Percentiles rank a stretch among this genome's conserved stretches.
These are phyloP conservation scores for Solanum appendiculatum DNA, from an alignment of 257 asterid species.

Conservation along the genomic window DNA sequence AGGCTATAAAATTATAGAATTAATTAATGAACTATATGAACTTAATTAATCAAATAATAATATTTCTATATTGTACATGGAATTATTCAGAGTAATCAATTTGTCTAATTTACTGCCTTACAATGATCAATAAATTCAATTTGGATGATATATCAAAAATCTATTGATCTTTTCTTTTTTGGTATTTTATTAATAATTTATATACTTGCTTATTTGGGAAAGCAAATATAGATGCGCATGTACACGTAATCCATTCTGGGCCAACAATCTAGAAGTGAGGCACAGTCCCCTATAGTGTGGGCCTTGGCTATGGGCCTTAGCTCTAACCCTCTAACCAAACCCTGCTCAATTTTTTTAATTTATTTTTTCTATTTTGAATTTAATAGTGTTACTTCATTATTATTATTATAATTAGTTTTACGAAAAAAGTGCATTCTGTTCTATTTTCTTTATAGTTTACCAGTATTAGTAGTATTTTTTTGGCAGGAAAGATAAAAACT, in stretches of 20 bases:
- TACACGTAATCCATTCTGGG: background rate
- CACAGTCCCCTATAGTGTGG: background rate
- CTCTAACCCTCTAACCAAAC: background rate
- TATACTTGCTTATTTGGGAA: background rate
- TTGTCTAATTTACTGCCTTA: background rate
- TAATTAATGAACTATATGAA: background rate
- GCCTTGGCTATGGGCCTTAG: background rate
- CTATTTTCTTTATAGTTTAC: background rate
- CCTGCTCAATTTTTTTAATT: background rate
- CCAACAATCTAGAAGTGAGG: background rate
- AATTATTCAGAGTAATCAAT: background rate
- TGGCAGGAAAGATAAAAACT: background rate
- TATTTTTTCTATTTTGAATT: background rate
- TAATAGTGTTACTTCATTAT: background rate
- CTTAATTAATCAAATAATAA: background rate
- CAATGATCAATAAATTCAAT: background rate
- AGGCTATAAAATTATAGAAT: background rate
- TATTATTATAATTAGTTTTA: background rate
- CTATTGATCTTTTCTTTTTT: background rate
- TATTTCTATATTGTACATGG: background rate
- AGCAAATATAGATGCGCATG: background rate
- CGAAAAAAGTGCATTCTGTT: background rate
- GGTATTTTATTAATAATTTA: background rate
- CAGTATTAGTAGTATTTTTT: background rate
- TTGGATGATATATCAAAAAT: background rate